Base-by-base conservation (phyloP, 768 basidiomycete genomes). In the Serendipita sp. region DNA sequence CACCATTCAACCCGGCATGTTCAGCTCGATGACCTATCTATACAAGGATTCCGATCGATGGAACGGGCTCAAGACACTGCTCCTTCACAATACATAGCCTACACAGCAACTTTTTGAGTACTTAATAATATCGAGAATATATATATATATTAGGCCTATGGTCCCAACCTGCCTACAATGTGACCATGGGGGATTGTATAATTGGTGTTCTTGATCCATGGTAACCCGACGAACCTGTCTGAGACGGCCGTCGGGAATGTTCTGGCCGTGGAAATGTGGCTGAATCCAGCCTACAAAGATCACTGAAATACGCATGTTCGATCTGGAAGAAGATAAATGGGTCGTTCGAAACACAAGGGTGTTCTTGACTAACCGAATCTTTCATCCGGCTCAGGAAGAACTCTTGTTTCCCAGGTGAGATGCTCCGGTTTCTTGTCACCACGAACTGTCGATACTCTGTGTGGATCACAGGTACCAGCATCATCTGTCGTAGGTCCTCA, bases 1-100 rank as follows among this genome's bases (percentile, higher is more conserved):
- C 75, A 86, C 85, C n/a, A 84, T 99, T 66, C 93, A 98, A 70
- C 90, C 92, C 16, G 96, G 94, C 65, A 91, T 97, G 92, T 92
- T 92, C 78, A 90, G 83, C 76, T 89, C 88, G 16, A 97, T 96
- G 94, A 83, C 81, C 65, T 99, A 98, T 74, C 79, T 99, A 45
- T 99, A 98, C 76, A 84, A 85, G 45, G 92, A 98, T 73, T 94
- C 92, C 18, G 90, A 98, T 67, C 75, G 77, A 47, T 98, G 94
- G 93, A 82, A 78, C 58, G 79, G 83, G 70, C 75, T 96, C 48
- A 83, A 79, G 75, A 96, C 92, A 60, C 75, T 98, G 60, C 74
- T 97, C 63, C 96, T 94, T 93, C 88, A 91, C 70, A 95, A 96
- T 75, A 86, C 80, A 71, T 93, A 51, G 48, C 41, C 41, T 41